These are phyloP conservation scores for Eucalyptus sp. DNA, from an alignment of 345 rosid genomes.

Conservation along the genomic window DNA sequence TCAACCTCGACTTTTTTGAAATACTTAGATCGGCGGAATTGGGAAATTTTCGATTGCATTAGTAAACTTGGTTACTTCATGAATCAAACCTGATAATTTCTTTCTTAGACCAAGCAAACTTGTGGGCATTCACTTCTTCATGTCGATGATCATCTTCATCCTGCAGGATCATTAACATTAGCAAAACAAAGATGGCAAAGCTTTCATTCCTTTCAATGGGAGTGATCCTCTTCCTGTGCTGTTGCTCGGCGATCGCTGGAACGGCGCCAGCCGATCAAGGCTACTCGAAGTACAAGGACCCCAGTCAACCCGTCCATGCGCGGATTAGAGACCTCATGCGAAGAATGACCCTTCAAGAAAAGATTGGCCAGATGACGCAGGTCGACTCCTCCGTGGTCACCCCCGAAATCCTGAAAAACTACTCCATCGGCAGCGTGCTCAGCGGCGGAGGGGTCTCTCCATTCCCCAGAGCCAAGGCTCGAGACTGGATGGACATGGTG, in stretches of 20 bases:
- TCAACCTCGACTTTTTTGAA: too few species aligned
- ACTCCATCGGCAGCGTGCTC: conserved; percentile 66
- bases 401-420: conserved; percentile 29
- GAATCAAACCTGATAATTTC: not conserved
- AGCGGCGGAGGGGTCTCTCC: conserved; percentile 59
- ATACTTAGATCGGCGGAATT: too few species aligned
- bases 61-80: too few species aligned
- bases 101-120: not conserved
- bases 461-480: conserved; percentile 15
- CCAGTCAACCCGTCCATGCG: not conserved
- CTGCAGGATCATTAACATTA: not conserved
- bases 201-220: not conserved
- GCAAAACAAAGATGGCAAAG: not conserved
- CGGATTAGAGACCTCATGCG: conserved; percentile 15
- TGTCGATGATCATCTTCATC: not conserved
- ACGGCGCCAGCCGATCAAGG: not conserved
- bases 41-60: too few species aligned
- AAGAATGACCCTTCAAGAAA: conserved; percentile 17
- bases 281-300: conserved; percentile 10
- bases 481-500: conserved; percentile 24
- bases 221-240: not conserved
- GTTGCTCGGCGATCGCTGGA: not conserved
- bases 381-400: conserved; percentile 12
- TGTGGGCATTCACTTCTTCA: not conserved
- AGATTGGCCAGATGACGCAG: conserved; percentile 35